These are phyloP conservation scores for Monilinia aucupariae DNA, from an alignment of 2,329 filamentous ascomycete species.

Conservation along the genomic window DNA sequence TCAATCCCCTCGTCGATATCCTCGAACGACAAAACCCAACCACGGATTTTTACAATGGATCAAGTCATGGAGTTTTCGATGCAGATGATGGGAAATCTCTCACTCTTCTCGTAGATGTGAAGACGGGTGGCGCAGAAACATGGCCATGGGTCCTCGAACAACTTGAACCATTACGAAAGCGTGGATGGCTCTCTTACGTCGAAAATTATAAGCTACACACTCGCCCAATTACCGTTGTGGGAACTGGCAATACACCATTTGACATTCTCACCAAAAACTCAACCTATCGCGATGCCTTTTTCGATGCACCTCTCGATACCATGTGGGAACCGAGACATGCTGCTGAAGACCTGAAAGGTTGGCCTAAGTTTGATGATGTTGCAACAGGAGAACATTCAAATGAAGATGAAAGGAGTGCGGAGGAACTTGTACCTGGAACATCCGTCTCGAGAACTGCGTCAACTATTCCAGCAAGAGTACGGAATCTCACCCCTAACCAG, in stretches of 20 bases:
- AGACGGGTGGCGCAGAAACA: constrained; percentile 49
- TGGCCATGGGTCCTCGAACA: constrained; percentile 50
- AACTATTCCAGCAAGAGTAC: constrained; percentile 4
- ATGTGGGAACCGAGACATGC: constrained; percentile 35
- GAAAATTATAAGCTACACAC: constrained; percentile 45
- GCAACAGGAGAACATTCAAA: constrained; percentile 15
- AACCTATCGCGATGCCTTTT: constrained; percentile 57
- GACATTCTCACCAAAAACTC: constrained; percentile 47
- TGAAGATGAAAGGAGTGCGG: constrained; percentile 25
- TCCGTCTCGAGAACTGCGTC: constrained; percentile 17
- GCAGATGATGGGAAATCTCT: constrained; percentile 48
- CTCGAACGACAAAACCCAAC: constrained; percentile 49
- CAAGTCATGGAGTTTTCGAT: constrained; percentile 51
- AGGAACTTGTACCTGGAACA: constrained; percentile 16
- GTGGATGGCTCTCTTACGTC: constrained; percentile 52
- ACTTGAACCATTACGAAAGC: constrained; percentile 53
- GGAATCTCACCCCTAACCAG: constrained; percentile 2
- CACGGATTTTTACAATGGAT: constrained; percentile 42
- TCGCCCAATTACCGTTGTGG: constrained; percentile 62
- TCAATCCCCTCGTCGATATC: constrained; percentile 57
- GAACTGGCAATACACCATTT: constrained; percentile 60
- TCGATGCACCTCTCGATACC: constrained; percentile 56
- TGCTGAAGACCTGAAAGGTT: constrained; percentile 15
- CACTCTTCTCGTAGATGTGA: constrained; percentile 64
- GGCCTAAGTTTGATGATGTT: constrained; percentile 16